phyloP scores from a whole-genome alignment of 495 filamentous ascomycete species.

The Beverwykella pulmonaria region DNA sequence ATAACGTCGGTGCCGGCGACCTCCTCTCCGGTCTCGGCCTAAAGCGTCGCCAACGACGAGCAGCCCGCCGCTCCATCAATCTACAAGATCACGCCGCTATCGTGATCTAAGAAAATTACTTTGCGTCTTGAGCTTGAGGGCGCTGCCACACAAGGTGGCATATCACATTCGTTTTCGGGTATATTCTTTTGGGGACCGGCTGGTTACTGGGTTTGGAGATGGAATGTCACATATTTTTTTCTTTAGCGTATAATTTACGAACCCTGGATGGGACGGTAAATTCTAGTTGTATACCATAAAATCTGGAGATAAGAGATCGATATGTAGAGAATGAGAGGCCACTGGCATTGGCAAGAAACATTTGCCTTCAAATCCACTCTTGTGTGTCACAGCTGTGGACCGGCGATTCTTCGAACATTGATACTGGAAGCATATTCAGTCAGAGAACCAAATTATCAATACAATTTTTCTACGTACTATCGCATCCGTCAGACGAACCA shows the following conservation, averaged over 20 bases:
- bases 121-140: too few species aligned
- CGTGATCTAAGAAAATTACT: not conserved
- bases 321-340: not conserved
- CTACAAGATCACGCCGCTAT: not conserved
- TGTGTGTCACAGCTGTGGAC: not conserved
- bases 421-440: too few species aligned
- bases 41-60: not conserved
- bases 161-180: not conserved
- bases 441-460: too few species aligned
- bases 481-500: too few species aligned
- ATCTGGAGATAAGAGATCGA: not conserved
- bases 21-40: not conserved
- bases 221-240: slow-evolving; percentile 1
- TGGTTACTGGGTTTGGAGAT: slow-evolving; percentile 11
- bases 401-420: not conserved
- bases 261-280: slow-evolving; percentile 12
- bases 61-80: not conserved
- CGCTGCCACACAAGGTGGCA: too few species aligned
- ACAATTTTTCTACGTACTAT: too few species aligned
- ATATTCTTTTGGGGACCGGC: slow-evolving; percentile 1
- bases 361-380: not conserved
- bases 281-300: slow-evolving; percentile 6
- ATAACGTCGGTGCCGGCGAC: not conserved
- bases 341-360: not conserved
- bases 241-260: not conserved